These are phyloP conservation scores for Suillus subaureus DNA, from an alignment of 768 basidiomycete species.

Conservation along the genomic window DNA sequence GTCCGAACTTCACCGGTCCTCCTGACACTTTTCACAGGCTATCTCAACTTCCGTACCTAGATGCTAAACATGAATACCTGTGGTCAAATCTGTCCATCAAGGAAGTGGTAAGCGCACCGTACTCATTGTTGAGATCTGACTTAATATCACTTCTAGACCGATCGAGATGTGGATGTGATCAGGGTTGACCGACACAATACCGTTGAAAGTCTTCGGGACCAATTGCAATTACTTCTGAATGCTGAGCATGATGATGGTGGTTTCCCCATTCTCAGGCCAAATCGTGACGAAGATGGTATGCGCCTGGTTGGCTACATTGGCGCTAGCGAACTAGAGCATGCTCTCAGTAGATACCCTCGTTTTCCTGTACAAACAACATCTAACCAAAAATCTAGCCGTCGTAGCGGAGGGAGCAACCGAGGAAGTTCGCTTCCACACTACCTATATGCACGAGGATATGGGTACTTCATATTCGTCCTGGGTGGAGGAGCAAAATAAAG, in stretches of 20 bases:
- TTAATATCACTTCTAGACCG: constrained; percentile 47
- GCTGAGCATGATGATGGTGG: constrained; percentile 76
- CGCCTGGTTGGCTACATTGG: constrained; percentile 91
- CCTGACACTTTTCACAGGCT: constrained; percentile 43
- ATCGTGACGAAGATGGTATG: constrained; percentile 42
- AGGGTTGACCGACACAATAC: constrained; percentile 74
- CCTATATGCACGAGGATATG: constrained; percentile 41
- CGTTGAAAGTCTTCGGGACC: constrained; percentile 70
- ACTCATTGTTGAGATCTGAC: neutral
- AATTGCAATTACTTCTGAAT: constrained; percentile 59
- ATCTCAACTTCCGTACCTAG: constrained; percentile 88
- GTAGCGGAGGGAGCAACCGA: constrained; percentile 76
- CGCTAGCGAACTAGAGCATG: constrained; percentile 91
- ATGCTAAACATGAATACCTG: constrained; percentile 85
- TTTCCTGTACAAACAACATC: neutral
- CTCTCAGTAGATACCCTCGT: constrained; percentile 59
- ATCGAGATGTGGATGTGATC: constrained; percentile 69
- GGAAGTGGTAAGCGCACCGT: constrained; percentile 65
- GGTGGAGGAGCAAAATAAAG: constrained; percentile 39
- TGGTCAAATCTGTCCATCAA: constrained; percentile 79
- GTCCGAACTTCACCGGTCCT: neutral
- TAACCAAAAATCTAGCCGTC: constrained; percentile 48
- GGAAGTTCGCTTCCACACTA: constrained; percentile 63
- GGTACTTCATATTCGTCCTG: constrained; percentile 67
- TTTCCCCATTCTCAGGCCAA: constrained; percentile 79